Conservation (phyloP, 305 asterid species). For the Fraxinus baroniana region DNA sequence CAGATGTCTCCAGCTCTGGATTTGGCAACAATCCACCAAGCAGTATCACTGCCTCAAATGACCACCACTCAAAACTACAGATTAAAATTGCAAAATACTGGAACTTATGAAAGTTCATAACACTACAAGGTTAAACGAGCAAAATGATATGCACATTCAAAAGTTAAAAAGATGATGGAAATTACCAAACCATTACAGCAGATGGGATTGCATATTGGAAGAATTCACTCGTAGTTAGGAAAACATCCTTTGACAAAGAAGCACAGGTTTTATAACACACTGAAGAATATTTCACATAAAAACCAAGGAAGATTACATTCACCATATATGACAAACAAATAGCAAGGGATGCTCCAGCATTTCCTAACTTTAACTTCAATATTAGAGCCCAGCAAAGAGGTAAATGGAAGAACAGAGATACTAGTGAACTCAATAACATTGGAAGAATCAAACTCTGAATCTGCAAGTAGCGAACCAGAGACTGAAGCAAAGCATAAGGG, state of each 20-base stretch:
- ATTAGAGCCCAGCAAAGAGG: constrained; percentile 36
- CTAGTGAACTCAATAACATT: constrained; percentile 29
- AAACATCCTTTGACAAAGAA: constrained; percentile 23
- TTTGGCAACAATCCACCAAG: constrained; percentile 49
- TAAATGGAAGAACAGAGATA: constrained; percentile 12
- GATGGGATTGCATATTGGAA: constrained; percentile 30
- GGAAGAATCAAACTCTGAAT: constrained; percentile 37
- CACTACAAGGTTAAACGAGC: not conserved
- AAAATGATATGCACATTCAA: not conserved
- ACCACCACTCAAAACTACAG: constrained; percentile 63
- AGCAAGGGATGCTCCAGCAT: constrained; percentile 29
- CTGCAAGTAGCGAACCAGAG: constrained; percentile 28
- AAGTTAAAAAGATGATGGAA: not conserved
- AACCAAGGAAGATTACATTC: constrained; percentile 24
- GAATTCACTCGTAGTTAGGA: constrained; percentile 19
- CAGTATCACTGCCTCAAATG: constrained; percentile 45
- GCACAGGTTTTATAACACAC: constrained; percentile 22
- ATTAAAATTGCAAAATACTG: not conserved
- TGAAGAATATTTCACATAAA: constrained; percentile 29
- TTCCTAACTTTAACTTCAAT: constrained; percentile 31
- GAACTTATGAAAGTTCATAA: not conserved
- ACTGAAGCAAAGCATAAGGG: constrained; percentile 29
- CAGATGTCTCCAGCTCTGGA: constrained; percentile 49
- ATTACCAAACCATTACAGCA: constrained; percentile 36
- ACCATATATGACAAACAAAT: constrained; percentile 30